Evolutionary conservation across 768 basidiomycete species (phyloP).

Genomic region (Multifurca ochricompacta): DNA sequence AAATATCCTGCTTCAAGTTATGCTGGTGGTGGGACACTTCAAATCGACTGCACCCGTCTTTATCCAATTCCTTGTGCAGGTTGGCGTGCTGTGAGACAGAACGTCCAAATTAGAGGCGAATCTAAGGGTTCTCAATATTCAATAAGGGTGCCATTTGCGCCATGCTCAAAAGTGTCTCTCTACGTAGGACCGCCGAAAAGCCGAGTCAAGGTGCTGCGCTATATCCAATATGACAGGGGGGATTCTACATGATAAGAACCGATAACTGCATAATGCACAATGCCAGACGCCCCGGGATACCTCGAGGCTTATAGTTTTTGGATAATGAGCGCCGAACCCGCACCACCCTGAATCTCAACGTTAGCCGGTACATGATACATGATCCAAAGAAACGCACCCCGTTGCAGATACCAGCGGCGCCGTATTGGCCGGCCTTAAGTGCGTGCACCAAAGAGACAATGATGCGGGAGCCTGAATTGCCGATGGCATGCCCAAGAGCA

Average conservation of each 20-base stretch:
- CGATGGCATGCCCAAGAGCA: constrained; percentile 92
- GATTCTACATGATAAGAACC: constrained; percentile 6
- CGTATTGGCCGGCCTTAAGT: constrained; percentile 89
- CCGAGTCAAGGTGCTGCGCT: neutral
- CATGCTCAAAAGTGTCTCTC: no score
- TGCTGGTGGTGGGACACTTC: no score
- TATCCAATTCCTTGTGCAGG: no score
- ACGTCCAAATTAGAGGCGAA: neutral
- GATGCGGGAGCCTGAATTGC: constrained; percentile 92
- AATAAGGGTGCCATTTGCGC: no score
- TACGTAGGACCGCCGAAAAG: neutral
- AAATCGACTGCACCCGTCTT: neutral
- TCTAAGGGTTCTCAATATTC: no score
- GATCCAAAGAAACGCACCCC: constrained; percentile 52
- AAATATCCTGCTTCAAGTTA: no score
- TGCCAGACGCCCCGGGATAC: neutral
- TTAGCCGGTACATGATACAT: constrained; percentile 2
- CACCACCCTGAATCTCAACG: constrained; percentile 61
- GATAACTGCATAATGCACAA: constrained; percentile 2
- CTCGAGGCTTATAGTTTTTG: constrained; percentile 56
- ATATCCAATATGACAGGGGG: neutral
- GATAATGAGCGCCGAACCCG: constrained; percentile 83
- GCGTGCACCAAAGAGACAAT: constrained; percentile 87
- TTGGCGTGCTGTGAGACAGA: neutral
- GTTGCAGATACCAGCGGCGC: constrained; percentile 95